phyloP scores from a whole-genome alignment of 257 asterid species.

The Petrea volubilis region DNA sequence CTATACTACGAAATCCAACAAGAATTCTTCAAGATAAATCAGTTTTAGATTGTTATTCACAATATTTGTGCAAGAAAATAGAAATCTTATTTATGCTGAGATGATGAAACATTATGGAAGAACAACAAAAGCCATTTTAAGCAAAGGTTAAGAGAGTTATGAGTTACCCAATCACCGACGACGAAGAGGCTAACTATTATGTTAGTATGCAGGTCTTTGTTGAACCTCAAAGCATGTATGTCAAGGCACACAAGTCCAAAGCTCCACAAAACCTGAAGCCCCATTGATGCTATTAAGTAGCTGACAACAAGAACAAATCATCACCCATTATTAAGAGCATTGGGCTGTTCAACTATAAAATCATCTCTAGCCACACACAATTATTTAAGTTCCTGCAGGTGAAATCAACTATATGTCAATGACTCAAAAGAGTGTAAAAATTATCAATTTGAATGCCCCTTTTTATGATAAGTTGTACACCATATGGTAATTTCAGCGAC shows the following conservation, averaged over 20 bases:
- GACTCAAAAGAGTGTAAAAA: background rate
- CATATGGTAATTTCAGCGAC: background rate
- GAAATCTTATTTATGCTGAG: background rate
- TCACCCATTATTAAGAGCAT: constrained; percentile 27
- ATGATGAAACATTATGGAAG: too few species aligned
- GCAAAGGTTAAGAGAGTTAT: constrained; percentile 20
- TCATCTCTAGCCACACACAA: constrained; percentile 2
- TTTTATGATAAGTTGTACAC: background rate
- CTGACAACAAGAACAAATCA: constrained; percentile 49
- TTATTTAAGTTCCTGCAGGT: background rate
- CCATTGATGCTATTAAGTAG: constrained; percentile 94
- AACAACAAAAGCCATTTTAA: too few species aligned
- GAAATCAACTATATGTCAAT: background rate
- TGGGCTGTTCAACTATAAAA: background rate
- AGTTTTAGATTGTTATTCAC: background rate
- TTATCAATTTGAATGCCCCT: constrained; percentile 5
- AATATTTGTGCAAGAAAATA: constrained; percentile 6
- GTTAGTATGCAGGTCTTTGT: constrained; percentile 69
- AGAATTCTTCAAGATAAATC: background rate
- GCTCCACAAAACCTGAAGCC: constrained; percentile 94
- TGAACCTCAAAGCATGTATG: constrained; percentile 78
- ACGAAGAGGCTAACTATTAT: constrained; percentile 71
- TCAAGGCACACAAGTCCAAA: constrained; percentile 84
- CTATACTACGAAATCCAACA: background rate
- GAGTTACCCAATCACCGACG: constrained; percentile 90